phyloP scores from a whole-genome alignment of 1,284 basidiomycete species.

The Exsudoporus floridanus region DNA sequence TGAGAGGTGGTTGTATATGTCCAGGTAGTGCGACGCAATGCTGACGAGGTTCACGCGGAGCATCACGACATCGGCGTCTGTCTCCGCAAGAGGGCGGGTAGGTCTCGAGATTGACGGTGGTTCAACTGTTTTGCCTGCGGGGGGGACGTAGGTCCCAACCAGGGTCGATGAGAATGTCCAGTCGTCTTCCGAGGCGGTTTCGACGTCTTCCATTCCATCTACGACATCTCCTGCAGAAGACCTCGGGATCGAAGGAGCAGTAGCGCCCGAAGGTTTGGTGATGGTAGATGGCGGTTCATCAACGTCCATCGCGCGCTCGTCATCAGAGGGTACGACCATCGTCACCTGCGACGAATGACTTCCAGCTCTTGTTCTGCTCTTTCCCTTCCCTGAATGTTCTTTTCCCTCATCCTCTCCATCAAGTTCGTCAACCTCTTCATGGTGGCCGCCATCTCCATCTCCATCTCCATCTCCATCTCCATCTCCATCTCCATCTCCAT shows the following conservation, averaged over 20 bases:
- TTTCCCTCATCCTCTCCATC: conserved; percentile 6
- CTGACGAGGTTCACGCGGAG: conserved; percentile 48
- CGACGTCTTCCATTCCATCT: conserved; percentile 9
- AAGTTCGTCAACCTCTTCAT: conserved; percentile 22
- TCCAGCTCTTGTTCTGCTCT: conserved; percentile 12
- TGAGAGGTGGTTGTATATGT: conserved; percentile 16
- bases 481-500: conserved; percentile 12
- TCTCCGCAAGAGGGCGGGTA: neutral
- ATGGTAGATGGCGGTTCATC: conserved; percentile 12
- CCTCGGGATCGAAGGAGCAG: neutral
- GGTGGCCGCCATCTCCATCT: conserved; percentile 4
- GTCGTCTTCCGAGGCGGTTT: conserved; percentile 34
- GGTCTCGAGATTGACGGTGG: conserved; percentile 4
- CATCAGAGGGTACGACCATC: conserved; percentile 25
- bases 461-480: conserved; percentile 7
- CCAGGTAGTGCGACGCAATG: conserved; percentile 35
- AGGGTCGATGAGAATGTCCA: conserved; percentile 30
- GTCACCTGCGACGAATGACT: conserved; percentile 27
- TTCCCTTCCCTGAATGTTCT: neutral
- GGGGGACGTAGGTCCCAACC: conserved; percentile 22
- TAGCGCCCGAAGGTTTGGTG: conserved; percentile 1
- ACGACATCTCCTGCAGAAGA: neutral
- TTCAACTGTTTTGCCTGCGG: conserved; percentile 18
- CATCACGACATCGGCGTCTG: conserved; percentile 27
- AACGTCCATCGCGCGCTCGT: conserved; percentile 31